Base-by-base conservation (phyloP, 192 early-diverging fungal genomes). In the Backusella australiensis region DNA sequence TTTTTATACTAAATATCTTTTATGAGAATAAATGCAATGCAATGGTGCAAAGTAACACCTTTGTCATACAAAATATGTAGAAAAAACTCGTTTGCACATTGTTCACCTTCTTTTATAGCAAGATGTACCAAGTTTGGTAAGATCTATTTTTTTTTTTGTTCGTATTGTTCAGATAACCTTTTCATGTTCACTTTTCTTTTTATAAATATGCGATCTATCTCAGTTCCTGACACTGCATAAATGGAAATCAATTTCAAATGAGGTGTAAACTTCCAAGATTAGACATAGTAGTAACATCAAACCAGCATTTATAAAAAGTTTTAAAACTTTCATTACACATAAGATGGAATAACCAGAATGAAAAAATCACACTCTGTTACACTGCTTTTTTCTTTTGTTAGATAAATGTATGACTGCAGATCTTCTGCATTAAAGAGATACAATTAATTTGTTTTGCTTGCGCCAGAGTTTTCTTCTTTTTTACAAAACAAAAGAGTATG, bases 251-350 rank as follows among this genome's bases (percentile, higher is more conserved):
- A 69, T 23, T 69, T 69, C 38, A 39, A 69, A 69, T 69, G 21
- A 41, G 68, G 36, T 39, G 68, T 69, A 69, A 69, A 69, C 34
- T 69, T 41, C 68, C 36, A 69, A 38, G 34, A 69, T 69, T 69
- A 9, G 68, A 11, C 68, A 69, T 38, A 38, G 12, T 11, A 36
- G 35, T 21, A 63, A 63, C 56, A 63, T 23, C 11, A 63, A 29
- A 63, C 56, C 56, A 63, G 26, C 29, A 63, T 29, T 32, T 49
- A 49, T 49, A 49, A 49, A 49, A 63, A 26, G n/a, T 63, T 26
- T 26, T 63, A 63, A 63, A 29, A 29, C n/a, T 63, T 29, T 9
- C 29, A 12, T 14, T 14, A 63, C 11, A 29, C 3, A 29, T 63
- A 2, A 49, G 6, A 49, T 7, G 46, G 23, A 63, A 63, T 12